phyloP scores from a whole-genome alignment of 1,284 basidiomycete genomes.

The Pseudozyma flocculosa region DNA sequence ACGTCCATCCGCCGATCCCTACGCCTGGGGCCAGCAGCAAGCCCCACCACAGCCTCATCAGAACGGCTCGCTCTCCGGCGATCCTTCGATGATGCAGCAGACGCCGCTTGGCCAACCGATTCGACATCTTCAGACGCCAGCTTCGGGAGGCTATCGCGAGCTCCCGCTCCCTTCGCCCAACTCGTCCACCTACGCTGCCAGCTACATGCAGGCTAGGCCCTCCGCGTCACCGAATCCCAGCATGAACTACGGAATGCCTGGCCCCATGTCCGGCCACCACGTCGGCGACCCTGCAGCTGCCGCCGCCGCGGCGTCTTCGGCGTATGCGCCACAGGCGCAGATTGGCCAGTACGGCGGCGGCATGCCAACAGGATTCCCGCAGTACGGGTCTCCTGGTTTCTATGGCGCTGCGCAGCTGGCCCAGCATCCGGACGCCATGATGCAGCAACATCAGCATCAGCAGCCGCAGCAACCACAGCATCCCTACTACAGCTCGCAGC shows the following conservation, averaged over 20 bases:
- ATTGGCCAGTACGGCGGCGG: constrained; percentile 25
- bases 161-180: too few species aligned
- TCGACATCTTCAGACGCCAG: background rate
- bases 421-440: constrained; percentile 20
- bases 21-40: background rate
- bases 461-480: constrained; percentile 11
- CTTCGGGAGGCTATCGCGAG: too few species aligned
- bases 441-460: constrained; percentile 25
- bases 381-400: constrained; percentile 22
- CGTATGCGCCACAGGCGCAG: constrained; percentile 6
- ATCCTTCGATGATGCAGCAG: background rate
- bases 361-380: too few species aligned
- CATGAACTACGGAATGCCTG: constrained; percentile 39
- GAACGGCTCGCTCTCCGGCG: background rate
- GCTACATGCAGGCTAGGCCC: constrained; percentile 16
- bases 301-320: constrained; percentile 7
- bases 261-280: constrained; percentile 32
- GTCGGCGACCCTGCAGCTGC: constrained; percentile 17
- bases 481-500: constrained; percentile 25
- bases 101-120: background rate
- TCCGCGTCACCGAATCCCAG: constrained; percentile 4
- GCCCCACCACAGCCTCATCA: too few species aligned
- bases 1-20: background rate
- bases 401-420: constrained; percentile 15
- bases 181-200: background rate